Evolutionary conservation across 176 grass and related monocot genomes (phyloP), one percentile per base, ranked within the genome.

Genomic region (Stipa capillata): DNA sequence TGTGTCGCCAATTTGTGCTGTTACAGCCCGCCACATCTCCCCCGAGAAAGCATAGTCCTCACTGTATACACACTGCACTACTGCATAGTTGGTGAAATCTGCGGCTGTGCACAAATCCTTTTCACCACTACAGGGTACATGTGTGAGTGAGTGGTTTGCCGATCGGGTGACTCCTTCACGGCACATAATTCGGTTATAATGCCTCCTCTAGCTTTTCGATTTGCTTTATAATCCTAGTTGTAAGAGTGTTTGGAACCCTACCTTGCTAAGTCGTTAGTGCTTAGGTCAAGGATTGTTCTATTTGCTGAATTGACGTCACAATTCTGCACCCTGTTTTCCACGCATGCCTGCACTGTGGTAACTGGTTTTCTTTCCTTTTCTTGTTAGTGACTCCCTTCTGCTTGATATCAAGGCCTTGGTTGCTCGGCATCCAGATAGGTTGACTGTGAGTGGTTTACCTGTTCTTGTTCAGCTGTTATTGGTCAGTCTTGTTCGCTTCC

Each of bases 361-460:
- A 76, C 37, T 34, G 45, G 49, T 13, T 62, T 13, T 25, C 28
- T 47, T 75, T 76, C 35, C 79, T 25, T 41, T 67, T 47, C 64
- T 78, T 52, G 56, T 7, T 58, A 98, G 95, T 81, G 92, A 90
- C 74, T 78, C 83, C 72, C 64, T 98, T 64, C 74, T 94, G 63
- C 60, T 25, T 52, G 92, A 98, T 39, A 87, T 98, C 69, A 87
- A 92, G 79, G 36, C 42, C 12, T 81, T 93, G 85, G 95, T 87
- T 20, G 57, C 39, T 21, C 92, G 92, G 63, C 90, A 98, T 79
- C 59, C 92, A 14, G 86, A 94, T 74, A 88, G 70, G 60, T 57
- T 98, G 68, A 84, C 33, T 11, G 95, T 98, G 78, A 94, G 95
- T 84, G 40, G 5, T 64, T 81, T 44, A 21, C 15, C 60, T 37